phyloP scores from a whole-genome alignment of 2,329 filamentous ascomycete genomes.

The Colletotrichum scovillei region DNA sequence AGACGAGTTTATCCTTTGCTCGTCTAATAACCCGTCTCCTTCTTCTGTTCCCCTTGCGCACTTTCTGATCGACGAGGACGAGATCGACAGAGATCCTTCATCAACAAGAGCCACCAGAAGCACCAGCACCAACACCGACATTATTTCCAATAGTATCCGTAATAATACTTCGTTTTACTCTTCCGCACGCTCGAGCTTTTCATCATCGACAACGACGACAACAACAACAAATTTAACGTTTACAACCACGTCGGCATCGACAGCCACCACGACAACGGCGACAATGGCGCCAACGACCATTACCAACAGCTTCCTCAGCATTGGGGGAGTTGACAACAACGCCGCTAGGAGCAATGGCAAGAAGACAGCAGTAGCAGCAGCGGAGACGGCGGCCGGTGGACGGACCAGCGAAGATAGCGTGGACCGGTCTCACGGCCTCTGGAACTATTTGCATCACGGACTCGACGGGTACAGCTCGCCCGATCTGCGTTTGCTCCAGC shows the following conservation, averaged over 20 bases:
- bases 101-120: background rate
- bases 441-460: slow-evolving; percentile 33
- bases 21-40: slow-evolving; percentile 1
- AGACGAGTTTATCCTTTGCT: background rate
- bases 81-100: background rate
- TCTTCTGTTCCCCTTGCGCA: background rate
- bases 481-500: slow-evolving; percentile 20
- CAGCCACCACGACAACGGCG: slow-evolving; percentile 10
- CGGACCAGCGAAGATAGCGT: slow-evolving; percentile 29
- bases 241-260: slow-evolving; percentile 13
- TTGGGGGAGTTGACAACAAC: slow-evolving; percentile 9
- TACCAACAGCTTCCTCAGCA: background rate
- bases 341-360: slow-evolving; percentile 17
- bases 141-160: background rate
- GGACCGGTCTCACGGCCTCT: slow-evolving; percentile 27
- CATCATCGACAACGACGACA: slow-evolving; percentile 6
- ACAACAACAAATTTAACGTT: background rate
- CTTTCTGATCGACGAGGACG: background rate
- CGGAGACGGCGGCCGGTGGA: background rate
- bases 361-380: background rate
- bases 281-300: slow-evolving; percentile 31
- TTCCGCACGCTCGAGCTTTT: slow-evolving; percentile 16
- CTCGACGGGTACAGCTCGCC: slow-evolving; percentile 32
- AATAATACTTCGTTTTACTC: slow-evolving; percentile 8
- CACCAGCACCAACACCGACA: background rate